Conservation (phyloP, 768 basidiomycete species). For the Tricholoma sp. region DNA sequence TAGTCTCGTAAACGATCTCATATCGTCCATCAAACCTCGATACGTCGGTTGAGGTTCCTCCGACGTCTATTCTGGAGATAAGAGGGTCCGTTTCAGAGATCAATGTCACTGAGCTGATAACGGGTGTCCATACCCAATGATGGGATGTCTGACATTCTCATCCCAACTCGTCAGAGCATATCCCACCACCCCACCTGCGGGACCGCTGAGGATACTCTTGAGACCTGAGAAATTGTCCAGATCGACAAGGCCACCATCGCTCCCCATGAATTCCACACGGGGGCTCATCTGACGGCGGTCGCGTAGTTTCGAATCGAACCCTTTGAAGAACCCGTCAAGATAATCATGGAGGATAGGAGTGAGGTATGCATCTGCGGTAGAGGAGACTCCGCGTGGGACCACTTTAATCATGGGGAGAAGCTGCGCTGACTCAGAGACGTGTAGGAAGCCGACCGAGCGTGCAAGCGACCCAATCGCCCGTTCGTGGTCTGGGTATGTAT, state of each 20-base stretch:
- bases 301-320: conserved; percentile 73
- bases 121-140: conserved; percentile 66
- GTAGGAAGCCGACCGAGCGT: conserved; percentile 76
- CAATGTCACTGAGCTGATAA: neutral
- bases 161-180: conserved; percentile 94
- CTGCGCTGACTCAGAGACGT: conserved; percentile 83
- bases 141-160: conserved; percentile 56
- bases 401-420: conserved; percentile 95
- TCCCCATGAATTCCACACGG: conserved; percentile 93
- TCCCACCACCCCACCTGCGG: conserved; percentile 94
- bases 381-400: conserved; percentile 88
- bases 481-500: conserved; percentile 89
- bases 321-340: conserved; percentile 85
- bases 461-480: conserved; percentile 66
- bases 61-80: conserved; percentile 70
- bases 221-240: conserved; percentile 83
- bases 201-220: conserved; percentile 89
- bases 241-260: conserved; percentile 83
- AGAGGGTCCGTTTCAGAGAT: neutral
- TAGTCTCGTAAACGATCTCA: conserved; percentile 92
- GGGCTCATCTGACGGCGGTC: conserved; percentile 55
- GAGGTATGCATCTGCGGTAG: conserved; percentile 93
- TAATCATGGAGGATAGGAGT: conserved; percentile 84
- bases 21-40: conserved; percentile 89
- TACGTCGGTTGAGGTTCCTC: conserved; percentile 94